Base-by-base conservation (phyloP, 768 basidiomycete genomes). In the Serendipita vermifera region DNA sequence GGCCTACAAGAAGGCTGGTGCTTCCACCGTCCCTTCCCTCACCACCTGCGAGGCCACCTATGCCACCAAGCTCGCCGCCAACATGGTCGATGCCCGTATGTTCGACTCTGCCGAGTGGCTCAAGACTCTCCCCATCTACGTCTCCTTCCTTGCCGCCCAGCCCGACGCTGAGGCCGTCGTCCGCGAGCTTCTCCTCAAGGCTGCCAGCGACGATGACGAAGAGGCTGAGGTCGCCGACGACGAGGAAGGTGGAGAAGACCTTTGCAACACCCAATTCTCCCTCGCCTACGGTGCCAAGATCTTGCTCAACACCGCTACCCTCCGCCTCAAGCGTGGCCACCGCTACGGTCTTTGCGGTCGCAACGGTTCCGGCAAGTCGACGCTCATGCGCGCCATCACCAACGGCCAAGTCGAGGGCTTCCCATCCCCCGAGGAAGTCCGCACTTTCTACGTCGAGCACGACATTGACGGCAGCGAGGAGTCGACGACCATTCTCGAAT, bases 381-480 rank as follows among this genome's bases (percentile, higher is more conserved):
- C 17, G 7, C 53, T 33, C 55, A 65, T 67, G 65, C 64, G 66
- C 60, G 64, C 60, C 62, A 67, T 66, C 59, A 63, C 72, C 60
- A 73, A 67, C 61, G 64, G 60, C 58, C 93, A 97, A 73, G 93
- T 97, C 64, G 93, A 97, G 66, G 93, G 93, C 64, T 97, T 97
- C 85, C 93, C 93, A 11, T 93, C 92, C 17, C 89, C 91, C 56
- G 88, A 93, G 55, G 85, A 92, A 67, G 93, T 97, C 68, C 90
- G 93, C 69, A 97, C 93, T 60, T 97, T 94, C 83, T 97, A 96
- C 73, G 93, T 97, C 68, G 93, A 94, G 77, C 93, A 97, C 77
- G 93, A 97, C 69, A 96, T 97, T 62, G 93, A 97, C 65, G 93
- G 93, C 48, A 85, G 81, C 67, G 93, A 96, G 71, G 93, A 80